Evolutionary conservation across 2,329 filamentous ascomycete species (phyloP).

Genomic region (Pseudogymnoascus sp.): DNA sequence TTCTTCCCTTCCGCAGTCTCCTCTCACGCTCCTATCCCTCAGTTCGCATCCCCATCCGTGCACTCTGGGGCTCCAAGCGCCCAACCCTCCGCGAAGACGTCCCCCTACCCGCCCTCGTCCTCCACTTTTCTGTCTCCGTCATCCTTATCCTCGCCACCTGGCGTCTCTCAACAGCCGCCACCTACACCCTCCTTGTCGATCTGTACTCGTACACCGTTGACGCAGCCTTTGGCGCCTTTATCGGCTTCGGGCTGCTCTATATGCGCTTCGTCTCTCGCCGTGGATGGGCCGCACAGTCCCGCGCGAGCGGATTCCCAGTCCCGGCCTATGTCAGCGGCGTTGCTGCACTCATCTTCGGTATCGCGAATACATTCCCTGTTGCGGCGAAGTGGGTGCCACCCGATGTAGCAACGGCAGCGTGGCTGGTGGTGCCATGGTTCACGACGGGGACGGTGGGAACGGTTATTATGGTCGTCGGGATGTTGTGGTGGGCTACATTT

Average conservation of each 20-base stretch:
- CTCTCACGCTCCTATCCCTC: conserved; percentile 29
- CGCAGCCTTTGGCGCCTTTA: conserved; percentile 27
- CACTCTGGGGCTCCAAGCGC: conserved; percentile 23
- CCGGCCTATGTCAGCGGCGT: not conserved
- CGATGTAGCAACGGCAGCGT: not conserved
- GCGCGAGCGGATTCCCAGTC: not conserved
- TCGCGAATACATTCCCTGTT: conserved; percentile 10
- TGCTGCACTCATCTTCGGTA: not conserved
- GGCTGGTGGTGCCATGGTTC: conserved; percentile 1
- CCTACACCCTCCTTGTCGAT: conserved; percentile 28
- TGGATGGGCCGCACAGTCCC: not conserved
- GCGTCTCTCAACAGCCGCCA: conserved; percentile 18
- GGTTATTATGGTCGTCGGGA: not conserved
- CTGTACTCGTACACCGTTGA: conserved; percentile 36
- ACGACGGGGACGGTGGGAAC: conserved; percentile 2
- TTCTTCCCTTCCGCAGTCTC: conserved; percentile 42
- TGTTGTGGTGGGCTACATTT: conserved; percentile 6
- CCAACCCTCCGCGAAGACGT: conserved; percentile 23
- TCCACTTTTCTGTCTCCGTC: not conserved
- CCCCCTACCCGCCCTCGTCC: conserved; percentile 25
- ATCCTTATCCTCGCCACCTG: conserved; percentile 15
- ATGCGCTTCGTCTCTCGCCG: conserved; percentile 18
- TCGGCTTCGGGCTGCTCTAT: conserved; percentile 29
- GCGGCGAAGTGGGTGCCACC: conserved; percentile 10
- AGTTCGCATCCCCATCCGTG: conserved; percentile 11